These are phyloP conservation scores for Alternaria incomplexa DNA, from an alignment of 2,329 filamentous ascomycete species.

Conservation along the genomic window DNA sequence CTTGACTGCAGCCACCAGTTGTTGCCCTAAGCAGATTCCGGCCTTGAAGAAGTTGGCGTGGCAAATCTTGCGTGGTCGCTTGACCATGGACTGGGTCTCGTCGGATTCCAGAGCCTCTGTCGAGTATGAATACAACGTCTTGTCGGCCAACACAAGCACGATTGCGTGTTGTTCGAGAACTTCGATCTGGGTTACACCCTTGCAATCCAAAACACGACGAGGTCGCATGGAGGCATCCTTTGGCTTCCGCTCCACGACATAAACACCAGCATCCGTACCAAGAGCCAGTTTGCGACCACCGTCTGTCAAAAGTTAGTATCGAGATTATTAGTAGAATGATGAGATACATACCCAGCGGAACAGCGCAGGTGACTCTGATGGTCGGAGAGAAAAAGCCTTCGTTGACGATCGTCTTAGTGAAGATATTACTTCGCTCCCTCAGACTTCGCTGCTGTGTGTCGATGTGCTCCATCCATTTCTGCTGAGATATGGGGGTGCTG, in stretches of 20 bases:
- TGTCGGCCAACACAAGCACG: constrained; percentile 88
- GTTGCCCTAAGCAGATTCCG: constrained; percentile 90
- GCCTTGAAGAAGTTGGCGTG: constrained; percentile 99
- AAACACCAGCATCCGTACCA: constrained; percentile 93
- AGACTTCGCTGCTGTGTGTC: constrained; percentile 88
- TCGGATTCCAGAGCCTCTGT: constrained; percentile 84
- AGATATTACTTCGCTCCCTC: constrained; percentile 75
- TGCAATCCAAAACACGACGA: constrained; percentile 82
- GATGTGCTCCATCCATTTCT: constrained; percentile 98
- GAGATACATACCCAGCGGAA: constrained; percentile 76
- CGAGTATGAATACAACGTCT: constrained; percentile 88
- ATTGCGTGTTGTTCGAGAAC: constrained; percentile 95
- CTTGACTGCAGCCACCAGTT: constrained; percentile 96
- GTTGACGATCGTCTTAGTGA: constrained; percentile 71
- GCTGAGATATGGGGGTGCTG: constrained; percentile 80
- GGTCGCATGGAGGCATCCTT: constrained; percentile 78
- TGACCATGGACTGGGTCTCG: constrained; percentile 74
- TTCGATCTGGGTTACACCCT: constrained; percentile 91
- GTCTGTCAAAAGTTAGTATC: constrained; percentile 61
- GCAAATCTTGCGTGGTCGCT: constrained; percentile 93
- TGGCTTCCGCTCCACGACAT: constrained; percentile 86
- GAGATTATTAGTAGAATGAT: background rate
- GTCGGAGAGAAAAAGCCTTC: constrained; percentile 89
- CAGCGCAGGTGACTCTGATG: constrained; percentile 92
- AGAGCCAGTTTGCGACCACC: constrained; percentile 93